Base-by-base conservation (phyloP, 176 grass and related monocot species). In the Melocanna baccifera region DNA sequence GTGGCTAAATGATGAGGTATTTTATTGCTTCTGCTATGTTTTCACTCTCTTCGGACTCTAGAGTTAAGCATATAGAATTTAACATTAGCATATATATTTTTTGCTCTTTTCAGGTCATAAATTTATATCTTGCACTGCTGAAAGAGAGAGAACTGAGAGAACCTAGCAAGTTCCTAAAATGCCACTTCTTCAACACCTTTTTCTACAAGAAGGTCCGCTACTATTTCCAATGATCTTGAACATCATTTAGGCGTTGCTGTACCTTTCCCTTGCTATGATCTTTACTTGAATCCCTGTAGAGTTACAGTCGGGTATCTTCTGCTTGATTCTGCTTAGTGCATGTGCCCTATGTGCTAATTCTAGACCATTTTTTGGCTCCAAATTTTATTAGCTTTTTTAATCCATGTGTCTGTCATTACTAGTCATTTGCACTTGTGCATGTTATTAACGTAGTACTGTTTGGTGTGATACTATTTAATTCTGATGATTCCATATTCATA, bases 101-200 rank as follows among this genome's bases (percentile, higher is more conserved):
- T 78, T 1, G 19, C 26, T 73, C 19, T 67, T 77, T 86, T 73
- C 62, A 95, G 93, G 90, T 92, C 75, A 95, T 95, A 83, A 95
- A 95, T 90, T 79, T 95, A 30, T 95, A 95, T 83, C 93, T 95
- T 88, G 90, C 92, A 69, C 82, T 95, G 42, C 86, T 95, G 77
- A 95, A 95, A 85, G 90, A 95, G 76, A 88, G 93, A 78, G 90
- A 90, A 67, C 69, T 70, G 83, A 92, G 90, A 74, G 85, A 95
- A 61, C 88, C 79, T 64, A 75, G 16, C 18, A 92, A 90, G 37
- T 95, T 95, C 70, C 50, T 95, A 70, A 95, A 90, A 86, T 95
- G 90, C 28, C 93, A 95, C 84, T 95, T 92, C 79, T 95, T 92
- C 88, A 95, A 86, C 73, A 95, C 90, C 30, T 95, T 95, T 86